A percentile compares a stretch with the other conserved stretches of the same genome.
phyloP scores from a whole-genome alignment of 345 rosid species.

The Lumnitzera racemosa region DNA sequence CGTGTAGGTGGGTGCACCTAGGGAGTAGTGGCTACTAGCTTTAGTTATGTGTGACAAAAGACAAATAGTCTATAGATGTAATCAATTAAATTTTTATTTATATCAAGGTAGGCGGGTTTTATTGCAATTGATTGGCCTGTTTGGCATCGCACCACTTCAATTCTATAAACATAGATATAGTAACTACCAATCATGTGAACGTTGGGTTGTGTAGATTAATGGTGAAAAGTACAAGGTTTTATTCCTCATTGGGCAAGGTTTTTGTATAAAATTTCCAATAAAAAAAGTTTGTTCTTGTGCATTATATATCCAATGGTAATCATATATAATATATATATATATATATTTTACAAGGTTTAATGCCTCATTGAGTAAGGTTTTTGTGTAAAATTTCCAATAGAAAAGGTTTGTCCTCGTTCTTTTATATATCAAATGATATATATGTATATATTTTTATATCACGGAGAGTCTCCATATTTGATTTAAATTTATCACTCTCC shows the following conservation, averaged over 20 bases:
- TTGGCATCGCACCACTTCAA: constrained; percentile 1
- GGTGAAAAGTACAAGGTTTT: constrained; percentile 1
- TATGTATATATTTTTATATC: too few relatives aligned
- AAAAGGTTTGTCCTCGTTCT: neutral
- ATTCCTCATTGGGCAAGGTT: neutral
- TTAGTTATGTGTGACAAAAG: constrained; percentile 8
- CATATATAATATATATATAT: too few relatives aligned
- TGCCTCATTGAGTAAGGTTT: neutral
- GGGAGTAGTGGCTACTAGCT: too few relatives aligned
- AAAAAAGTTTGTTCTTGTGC: neutral
- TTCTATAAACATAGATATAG: neutral
- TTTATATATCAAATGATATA: too few relatives aligned
- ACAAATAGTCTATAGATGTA: neutral
- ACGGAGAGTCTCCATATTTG: too few relatives aligned
- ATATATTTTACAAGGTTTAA: too few relatives aligned
- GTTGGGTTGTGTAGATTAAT: constrained; percentile 7
- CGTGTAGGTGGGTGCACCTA: too few relatives aligned
- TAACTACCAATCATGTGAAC: constrained; percentile 6
- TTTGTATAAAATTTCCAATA: neutral
- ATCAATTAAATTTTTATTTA: neutral
- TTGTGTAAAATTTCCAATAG: neutral
- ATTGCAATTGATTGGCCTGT: neutral
- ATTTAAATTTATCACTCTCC: too few relatives aligned
- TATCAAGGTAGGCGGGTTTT: too few relatives aligned
- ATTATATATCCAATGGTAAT: too few relatives aligned